Conservation (phyloP, 805 yeast genomes). For the Kazachstania psychrophila region DNA sequence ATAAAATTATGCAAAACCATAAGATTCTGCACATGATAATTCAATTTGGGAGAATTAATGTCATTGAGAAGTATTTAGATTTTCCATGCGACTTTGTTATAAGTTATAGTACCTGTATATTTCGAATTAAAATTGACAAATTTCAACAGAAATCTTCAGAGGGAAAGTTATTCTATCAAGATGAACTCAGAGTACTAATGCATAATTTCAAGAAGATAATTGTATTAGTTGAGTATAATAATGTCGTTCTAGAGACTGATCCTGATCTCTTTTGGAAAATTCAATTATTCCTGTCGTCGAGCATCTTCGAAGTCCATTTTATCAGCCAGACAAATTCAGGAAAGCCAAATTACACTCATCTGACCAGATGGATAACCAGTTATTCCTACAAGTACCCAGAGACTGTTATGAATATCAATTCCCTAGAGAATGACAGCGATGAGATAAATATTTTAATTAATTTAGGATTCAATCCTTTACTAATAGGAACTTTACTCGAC, state of each 20-base stretch:
- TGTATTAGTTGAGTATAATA: constrained; percentile 12
- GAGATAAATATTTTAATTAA: not conserved
- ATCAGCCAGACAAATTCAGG: too few relatives aligned
- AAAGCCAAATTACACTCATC: not conserved
- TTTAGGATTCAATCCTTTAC: constrained; percentile 1
- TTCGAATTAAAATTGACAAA: constrained; percentile 10
- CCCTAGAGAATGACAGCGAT: not conserved
- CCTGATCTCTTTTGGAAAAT: constrained; percentile 21
- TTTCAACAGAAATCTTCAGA: constrained; percentile 14
- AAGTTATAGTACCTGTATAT: constrained; percentile 13
- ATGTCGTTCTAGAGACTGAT: constrained; percentile 8
- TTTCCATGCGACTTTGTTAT: constrained; percentile 16
- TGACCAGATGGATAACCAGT: not conserved
- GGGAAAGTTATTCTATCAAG: constrained; percentile 10
- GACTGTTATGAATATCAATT: too few relatives aligned
- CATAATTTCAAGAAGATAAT: constrained; percentile 13
- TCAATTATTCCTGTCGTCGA: constrained; percentile 8
- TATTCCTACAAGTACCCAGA: not conserved
- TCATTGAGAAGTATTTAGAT: constrained; percentile 10
- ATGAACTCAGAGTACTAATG: constrained; percentile 5
- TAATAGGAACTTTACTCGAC: not conserved
- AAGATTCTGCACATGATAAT: constrained; percentile 6
- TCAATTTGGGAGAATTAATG: constrained; percentile 1
- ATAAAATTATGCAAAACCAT: constrained; percentile 8
- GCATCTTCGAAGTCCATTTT: constrained; percentile 7